Evolutionary conservation across 2,329 filamentous ascomycete genomes (phyloP).

Genomic region (Neofusicoccum kwambonambiense): DNA sequence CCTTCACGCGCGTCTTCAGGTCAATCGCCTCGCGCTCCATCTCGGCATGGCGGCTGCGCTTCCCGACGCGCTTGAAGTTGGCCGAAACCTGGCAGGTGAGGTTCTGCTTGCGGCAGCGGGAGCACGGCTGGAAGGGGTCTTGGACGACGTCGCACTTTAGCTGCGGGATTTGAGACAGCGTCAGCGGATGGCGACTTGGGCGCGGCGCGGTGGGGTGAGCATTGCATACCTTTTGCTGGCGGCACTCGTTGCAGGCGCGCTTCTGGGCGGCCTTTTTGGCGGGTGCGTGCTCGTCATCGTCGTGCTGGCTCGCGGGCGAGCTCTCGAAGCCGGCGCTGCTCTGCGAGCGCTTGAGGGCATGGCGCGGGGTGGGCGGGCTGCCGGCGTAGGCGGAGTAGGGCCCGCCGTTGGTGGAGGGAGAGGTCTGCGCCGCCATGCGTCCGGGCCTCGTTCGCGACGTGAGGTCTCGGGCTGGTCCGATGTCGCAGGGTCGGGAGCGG

Average conservation of each 20-base stretch:
- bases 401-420: conserved; percentile 17
- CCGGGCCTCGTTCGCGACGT: neutral
- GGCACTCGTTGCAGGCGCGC: conserved; percentile 79
- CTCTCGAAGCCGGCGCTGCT: conserved; percentile 32
- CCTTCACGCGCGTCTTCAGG: conserved; percentile 36
- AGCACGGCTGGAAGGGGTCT: conserved; percentile 75
- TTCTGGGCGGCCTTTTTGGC: conserved; percentile 46
- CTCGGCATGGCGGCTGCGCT: conserved; percentile 78
- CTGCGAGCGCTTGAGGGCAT: conserved; percentile 17
- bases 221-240: conserved; percentile 73
- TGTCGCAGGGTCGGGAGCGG: conserved; percentile 7
- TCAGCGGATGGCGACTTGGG: conserved; percentile 21
- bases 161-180: conserved; percentile 43
- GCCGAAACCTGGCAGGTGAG: conserved; percentile 84
- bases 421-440: conserved; percentile 17
- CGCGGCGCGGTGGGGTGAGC: neutral
- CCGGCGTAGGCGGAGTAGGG: conserved; percentile 9
- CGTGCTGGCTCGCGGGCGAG: conserved; percentile 35
- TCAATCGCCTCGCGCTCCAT: conserved; percentile 79
- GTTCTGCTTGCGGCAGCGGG: conserved; percentile 74
- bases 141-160: conserved; percentile 81
- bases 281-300: conserved; percentile 26
- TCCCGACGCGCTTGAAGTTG: conserved; percentile 82
- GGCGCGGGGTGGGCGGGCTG: conserved; percentile 16
- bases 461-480: conserved; percentile 6